Evolutionary conservation across 495 filamentous ascomycete species (phyloP), one percentile per base, ranked within the genome.

Genomic region (Amorphotheca resinae): DNA sequence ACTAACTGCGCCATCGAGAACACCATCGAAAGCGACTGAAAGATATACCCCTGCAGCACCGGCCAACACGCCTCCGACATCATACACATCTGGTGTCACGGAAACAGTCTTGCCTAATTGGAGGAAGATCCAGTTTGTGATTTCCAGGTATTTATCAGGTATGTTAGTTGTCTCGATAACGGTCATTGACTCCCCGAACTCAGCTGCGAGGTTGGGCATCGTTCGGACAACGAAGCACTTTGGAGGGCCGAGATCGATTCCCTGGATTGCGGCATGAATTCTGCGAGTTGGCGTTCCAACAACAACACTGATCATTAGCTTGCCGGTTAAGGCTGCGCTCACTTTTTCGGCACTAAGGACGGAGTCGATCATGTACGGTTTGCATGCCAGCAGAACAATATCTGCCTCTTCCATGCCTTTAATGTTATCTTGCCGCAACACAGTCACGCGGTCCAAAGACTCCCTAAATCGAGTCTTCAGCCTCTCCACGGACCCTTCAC

Each of bases 231-330:
- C 31, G 23, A 44, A 50, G 64, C 15, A 85, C 72, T 38, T 87
- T 59, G 16, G 59, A 62, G 63, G 70, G 82, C 3, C 51, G 2
- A 14, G 14, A n/a, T 33, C 33, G 49, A 57, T 42, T 31, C 52
- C 34, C 31, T 3, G 3, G 15, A 37, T 57, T 48, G 64, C 59
- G 7, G 21, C 12, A 15, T 0, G 59, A 2, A 30, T 1, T 20
- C 20, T 42, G 14, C 1, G 5, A 7, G n/a, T 5, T 11, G 79
- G 73, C 5, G 88, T 77, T 16, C 88, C 88, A 0, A 84, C 88
- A 23, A 85, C 70, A 43, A 95, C 84, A 55, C 76, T 83, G 50
- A 95, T 81, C 3, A 95, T 63, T 2, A 95, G 64, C 50, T 95
- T 95, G 1, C 81, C 82, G 7, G 64, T 50, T 0, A 94, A 63